Evolutionary conservation across 169 alveolate genomes (phyloP).

Genomic region (Plasmodium cynomolgi): DNA sequence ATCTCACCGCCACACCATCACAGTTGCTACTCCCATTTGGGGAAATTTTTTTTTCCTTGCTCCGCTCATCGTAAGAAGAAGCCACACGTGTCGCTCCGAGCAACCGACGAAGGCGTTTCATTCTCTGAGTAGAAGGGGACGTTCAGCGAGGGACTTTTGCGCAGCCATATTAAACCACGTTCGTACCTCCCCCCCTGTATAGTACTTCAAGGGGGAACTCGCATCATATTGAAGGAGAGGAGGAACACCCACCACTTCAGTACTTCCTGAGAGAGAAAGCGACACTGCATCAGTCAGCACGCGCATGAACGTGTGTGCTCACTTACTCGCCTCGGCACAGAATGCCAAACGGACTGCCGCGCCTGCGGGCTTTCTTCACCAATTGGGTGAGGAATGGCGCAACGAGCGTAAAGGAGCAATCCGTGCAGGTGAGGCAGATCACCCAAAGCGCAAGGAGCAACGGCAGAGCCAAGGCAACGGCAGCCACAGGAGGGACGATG

Average conservation of each 20-base stretch:
- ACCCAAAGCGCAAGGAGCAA: neutral
- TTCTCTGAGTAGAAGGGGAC: neutral
- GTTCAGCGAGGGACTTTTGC: neutral
- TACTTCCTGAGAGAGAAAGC: neutral
- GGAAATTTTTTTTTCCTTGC: neutral
- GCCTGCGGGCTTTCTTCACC: neutral
- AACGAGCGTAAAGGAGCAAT: neutral
- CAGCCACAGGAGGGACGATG: conserved; percentile 28
- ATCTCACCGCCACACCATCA: neutral
- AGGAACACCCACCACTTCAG: neutral
- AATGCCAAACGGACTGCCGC: neutral
- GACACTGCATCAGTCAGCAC: neutral
- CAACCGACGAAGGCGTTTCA: neutral
- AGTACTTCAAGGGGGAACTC: neutral
- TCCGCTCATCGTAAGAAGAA: too few relatives aligned
- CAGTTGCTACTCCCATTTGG: neutral
- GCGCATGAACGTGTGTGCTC: neutral
- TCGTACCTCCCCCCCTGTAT: neutral
- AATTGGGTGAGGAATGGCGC: neutral
- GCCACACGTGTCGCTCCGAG: too few relatives aligned
- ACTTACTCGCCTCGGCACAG: neutral
- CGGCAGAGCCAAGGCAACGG: neutral
- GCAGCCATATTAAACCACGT: neutral
- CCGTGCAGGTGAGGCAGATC: neutral
- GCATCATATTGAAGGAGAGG: neutral